These are phyloP conservation scores for Alternaria arbusti DNA, from an alignment of 2,329 filamentous ascomycete species.

Conservation along the genomic window DNA sequence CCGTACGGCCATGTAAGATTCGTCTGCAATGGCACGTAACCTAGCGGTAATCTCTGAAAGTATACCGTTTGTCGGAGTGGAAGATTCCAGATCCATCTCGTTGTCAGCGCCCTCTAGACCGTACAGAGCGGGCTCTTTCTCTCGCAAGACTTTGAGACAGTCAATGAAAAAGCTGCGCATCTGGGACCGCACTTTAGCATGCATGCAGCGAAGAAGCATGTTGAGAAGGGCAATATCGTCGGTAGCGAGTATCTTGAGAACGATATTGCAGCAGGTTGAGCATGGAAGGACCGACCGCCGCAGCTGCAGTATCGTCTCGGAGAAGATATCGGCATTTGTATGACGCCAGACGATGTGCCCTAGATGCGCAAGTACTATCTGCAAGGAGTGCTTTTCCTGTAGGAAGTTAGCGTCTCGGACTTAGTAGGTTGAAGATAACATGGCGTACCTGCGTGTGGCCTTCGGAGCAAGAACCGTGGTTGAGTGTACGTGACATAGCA, in stretches of 20 bases:
- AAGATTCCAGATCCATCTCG: slow-evolving; percentile 33
- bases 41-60: slow-evolving; percentile 26
- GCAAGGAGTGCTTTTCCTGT: slow-evolving; percentile 60
- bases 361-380: slow-evolving; percentile 68
- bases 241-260: slow-evolving; percentile 66
- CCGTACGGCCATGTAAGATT: slow-evolving; percentile 28
- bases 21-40: slow-evolving; percentile 29
- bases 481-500: slow-evolving; percentile 60
- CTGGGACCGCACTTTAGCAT: slow-evolving; percentile 38
- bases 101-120: slow-evolving; percentile 33
- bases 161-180: slow-evolving; percentile 40
- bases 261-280: slow-evolving; percentile 61
- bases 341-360: slow-evolving; percentile 77
- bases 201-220: slow-evolving; percentile 56
- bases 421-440: not conserved
- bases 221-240: slow-evolving; percentile 67
- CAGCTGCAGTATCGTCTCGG: slow-evolving; percentile 61
- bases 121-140: slow-evolving; percentile 39
- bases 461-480: slow-evolving; percentile 57
- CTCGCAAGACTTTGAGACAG: slow-evolving; percentile 38
- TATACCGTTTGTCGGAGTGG: slow-evolving; percentile 18
- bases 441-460: slow-evolving; percentile 44
- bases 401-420: not conserved
- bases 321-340: slow-evolving; percentile 71
- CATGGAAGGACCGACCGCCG: slow-evolving; percentile 59